Percentiles rank a stretch among this genome's conserved stretches.
These are phyloP conservation scores for Candida tetrigidarum DNA, from an alignment of 1,139 yeast species.

Conservation along the genomic window DNA sequence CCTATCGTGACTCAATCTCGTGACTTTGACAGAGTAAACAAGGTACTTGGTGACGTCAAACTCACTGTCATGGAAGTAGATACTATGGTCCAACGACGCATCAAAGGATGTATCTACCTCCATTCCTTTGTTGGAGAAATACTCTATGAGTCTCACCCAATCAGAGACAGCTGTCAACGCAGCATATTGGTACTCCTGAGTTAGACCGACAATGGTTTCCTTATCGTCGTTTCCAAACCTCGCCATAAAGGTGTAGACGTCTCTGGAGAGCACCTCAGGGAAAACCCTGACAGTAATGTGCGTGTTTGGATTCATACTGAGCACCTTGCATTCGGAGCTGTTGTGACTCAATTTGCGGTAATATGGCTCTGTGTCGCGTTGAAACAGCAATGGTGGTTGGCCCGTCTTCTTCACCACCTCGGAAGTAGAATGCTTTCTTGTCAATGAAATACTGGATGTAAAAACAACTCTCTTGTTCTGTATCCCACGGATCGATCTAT, in stretches of 20 bases:
- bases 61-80: slow-evolving; percentile 67
- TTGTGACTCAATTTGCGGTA: too few species aligned
- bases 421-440: slow-evolving; percentile 37
- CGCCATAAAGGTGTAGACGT: slow-evolving; percentile 41
- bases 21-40: slow-evolving; percentile 51
- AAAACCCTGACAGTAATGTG: too few species aligned
- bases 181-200: slow-evolving; percentile 48
- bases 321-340: too few species aligned
- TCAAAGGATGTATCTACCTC: too few species aligned
- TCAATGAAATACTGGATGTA: slow-evolving; percentile 60
- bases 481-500: slow-evolving; percentile 32
- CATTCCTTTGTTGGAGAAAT: slow-evolving; percentile 41
- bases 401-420: slow-evolving; percentile 18
- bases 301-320: too few species aligned
- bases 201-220: slow-evolving; percentile 19
- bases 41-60: slow-evolving; percentile 59
- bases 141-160: slow-evolving; percentile 32
- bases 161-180: slow-evolving; percentile 70
- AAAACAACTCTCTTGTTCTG: slow-evolving; percentile 61
- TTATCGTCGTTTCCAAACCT: slow-evolving; percentile 41
- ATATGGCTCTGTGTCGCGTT: too few species aligned
- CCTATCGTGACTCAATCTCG: slow-evolving; percentile 58
- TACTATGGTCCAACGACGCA: slow-evolving; percentile 68
- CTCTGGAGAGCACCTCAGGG: too few species aligned
- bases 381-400: too few species aligned